Conservation (phyloP, 78 protist genomes). For the Diacronema lutheri region DNA sequence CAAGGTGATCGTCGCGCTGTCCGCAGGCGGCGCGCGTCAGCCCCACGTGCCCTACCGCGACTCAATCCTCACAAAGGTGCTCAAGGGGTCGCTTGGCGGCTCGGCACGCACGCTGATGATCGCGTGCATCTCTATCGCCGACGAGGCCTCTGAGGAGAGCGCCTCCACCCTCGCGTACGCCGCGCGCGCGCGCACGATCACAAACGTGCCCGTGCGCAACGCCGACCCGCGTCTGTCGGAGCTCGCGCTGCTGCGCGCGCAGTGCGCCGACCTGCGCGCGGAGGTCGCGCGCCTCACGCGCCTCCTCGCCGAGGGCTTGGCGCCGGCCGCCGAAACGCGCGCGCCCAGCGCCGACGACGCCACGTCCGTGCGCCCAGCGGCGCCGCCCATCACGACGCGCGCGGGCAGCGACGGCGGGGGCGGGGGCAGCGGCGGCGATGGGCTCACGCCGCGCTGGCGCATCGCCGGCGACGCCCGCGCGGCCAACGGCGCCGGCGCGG, state of each 20-base stretch:
- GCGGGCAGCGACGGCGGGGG: background rate
- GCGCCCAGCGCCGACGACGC: background rate
- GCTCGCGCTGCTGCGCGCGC: background rate
- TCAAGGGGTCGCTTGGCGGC: conserved; percentile 53
- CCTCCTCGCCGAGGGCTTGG: background rate
- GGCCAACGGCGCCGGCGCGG: background rate
- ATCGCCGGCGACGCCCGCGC: background rate
- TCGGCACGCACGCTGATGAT: conserved; percentile 38
- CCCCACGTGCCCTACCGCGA: conserved; percentile 58
- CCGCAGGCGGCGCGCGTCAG: background rate
- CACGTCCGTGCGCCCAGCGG: no score
- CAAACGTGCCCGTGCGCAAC: background rate
- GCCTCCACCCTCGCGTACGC: conserved; percentile 11
- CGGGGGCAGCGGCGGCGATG: background rate
- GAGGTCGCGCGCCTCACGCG: background rate
- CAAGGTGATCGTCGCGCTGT: conserved; percentile 18
- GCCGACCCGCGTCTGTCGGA: background rate
- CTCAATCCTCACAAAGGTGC: conserved; percentile 34
- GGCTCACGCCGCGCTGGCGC: background rate
- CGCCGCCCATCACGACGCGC: no score
- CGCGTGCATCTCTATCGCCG: conserved; percentile 45
- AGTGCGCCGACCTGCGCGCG: background rate
- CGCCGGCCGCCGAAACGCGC: background rate
- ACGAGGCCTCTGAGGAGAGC: background rate
- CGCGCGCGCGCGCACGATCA: conserved; percentile 17